Evolutionary conservation across 306 rosid genomes (phyloP).

Genomic region (Chamaecrista fasciculata): DNA sequence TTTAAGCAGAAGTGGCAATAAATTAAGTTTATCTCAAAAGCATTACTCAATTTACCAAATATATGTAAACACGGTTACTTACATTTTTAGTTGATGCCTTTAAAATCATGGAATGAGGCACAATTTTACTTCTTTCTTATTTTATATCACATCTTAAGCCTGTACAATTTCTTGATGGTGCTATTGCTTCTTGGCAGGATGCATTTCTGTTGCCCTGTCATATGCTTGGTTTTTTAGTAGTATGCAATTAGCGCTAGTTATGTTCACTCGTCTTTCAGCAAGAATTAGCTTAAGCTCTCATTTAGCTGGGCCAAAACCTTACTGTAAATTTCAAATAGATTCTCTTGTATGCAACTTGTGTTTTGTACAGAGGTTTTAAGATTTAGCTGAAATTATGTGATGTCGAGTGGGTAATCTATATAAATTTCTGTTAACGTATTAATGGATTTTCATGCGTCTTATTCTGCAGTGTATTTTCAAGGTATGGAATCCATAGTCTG

Average conservation of each 20-base stretch:
- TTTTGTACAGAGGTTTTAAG: not conserved
- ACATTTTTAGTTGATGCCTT: not conserved
- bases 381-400: not conserved
- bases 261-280: not conserved
- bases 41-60: not conserved
- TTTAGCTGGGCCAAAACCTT: constrained; percentile 16
- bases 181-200: not conserved
- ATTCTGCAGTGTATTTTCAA: constrained; percentile 64
- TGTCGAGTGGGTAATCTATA: not conserved
- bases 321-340: constrained; percentile 8
- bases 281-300: constrained; percentile 13
- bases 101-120: not conserved
- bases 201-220: constrained; percentile 15
- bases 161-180: not conserved
- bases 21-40: not conserved
- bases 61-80: not conserved
- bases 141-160: not conserved
- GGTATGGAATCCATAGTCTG: constrained; percentile 67
- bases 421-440: constrained; percentile 13
- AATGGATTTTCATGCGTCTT: not conserved
- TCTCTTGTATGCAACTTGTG: constrained; percentile 1
- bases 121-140: not conserved
- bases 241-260: not conserved
- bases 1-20: not conserved
- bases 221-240: constrained; percentile 14